Base-by-base conservation (phyloP, 2,329 filamentous ascomycete species). In the Fusarium humuli region DNA sequence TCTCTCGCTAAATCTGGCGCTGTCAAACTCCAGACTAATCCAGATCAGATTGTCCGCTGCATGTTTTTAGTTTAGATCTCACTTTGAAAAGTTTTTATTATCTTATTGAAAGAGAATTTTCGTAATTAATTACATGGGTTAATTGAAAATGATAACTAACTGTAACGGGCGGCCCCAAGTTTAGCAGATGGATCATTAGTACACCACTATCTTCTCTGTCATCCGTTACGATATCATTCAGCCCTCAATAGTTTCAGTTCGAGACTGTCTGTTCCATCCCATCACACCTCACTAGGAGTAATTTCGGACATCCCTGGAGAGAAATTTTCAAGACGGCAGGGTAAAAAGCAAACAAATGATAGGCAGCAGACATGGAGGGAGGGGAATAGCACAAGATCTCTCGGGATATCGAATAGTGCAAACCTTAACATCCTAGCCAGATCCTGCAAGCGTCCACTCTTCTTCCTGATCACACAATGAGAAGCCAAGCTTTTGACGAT, bases 361-460 rank as follows among this genome's bases (percentile, higher is more conserved):
- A 37, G 34, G 14, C 41, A 62, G 22, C 14, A 52, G 44, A 29
- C 37, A 66, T 60, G 62, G 61, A 37, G 34, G 34, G 34, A n/a
- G 34, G 34, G 34, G 6, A 42, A 44, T 56, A 29, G 34, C 64
- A 45, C 49, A 53, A 54, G 56, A 72, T 61, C 67, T 54, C 34
- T 57, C 63, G 48, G 55, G 53, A 69, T 53, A 61, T 63, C 42
- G 55, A 69, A 60, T 72, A 68, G 70, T 57, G 49, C 64, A 44
- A 71, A 73, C 59, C 44, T 50, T 47, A 57, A 55, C 54, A 71
- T 69, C 42, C 44, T 42, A 14, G 55, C 37, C 40, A 70, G 67
- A 70, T 71, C 68, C 67, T 72, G 69, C 69, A 72, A 65, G 53
- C 66, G 58, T 64, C 62, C 47, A 65, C 61, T 69, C 44, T 50